phyloP scores from a whole-genome alignment of 768 basidiomycete genomes.

The Lactifluus piperatus region DNA sequence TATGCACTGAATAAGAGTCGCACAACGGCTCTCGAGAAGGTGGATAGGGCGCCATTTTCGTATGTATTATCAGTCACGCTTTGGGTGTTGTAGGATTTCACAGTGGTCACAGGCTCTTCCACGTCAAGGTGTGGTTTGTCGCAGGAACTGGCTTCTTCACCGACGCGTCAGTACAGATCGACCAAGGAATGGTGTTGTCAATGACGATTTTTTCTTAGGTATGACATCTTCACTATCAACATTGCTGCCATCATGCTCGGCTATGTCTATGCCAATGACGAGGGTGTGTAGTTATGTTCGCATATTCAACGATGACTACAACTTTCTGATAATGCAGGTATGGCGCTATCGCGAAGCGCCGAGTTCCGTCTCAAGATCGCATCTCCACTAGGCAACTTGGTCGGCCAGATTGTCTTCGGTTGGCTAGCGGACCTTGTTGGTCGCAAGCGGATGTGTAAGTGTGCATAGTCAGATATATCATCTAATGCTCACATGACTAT shows the following conservation, averaged over 20 bases:
- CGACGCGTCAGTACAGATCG: slow-evolving; percentile 45
- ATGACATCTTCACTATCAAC: slow-evolving; percentile 87
- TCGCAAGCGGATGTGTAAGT: slow-evolving; percentile 50
- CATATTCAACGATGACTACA: background rate
- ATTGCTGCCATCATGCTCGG: slow-evolving; percentile 79
- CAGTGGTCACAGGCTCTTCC: slow-evolving; percentile 33
- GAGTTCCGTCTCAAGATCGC: slow-evolving; percentile 37
- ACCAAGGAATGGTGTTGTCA: background rate
- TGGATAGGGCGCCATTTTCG: slow-evolving; percentile 85
- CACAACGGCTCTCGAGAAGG: slow-evolving; percentile 72
- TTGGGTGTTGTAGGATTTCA: background rate
- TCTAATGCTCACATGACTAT: background rate
- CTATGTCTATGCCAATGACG: slow-evolving; percentile 75
- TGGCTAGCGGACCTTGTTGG: slow-evolving; percentile 38
- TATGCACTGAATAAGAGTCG: slow-evolving; percentile 55
- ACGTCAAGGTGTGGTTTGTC: slow-evolving; percentile 37
- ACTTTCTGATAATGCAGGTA: slow-evolving; percentile 11
- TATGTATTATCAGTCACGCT: slow-evolving; percentile 30
- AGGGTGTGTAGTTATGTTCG: slow-evolving; percentile 10
- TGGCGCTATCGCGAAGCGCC: slow-evolving; percentile 33
- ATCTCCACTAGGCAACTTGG: slow-evolving; percentile 34
- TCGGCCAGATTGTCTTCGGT: slow-evolving; percentile 37
- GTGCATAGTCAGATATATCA: slow-evolving; percentile 22
- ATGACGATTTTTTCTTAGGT: slow-evolving; percentile 30
- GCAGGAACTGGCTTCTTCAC: slow-evolving; percentile 90